phyloP scores from a whole-genome alignment of 2,329 filamentous ascomycete species.

The Cladosporium colombiae region DNA sequence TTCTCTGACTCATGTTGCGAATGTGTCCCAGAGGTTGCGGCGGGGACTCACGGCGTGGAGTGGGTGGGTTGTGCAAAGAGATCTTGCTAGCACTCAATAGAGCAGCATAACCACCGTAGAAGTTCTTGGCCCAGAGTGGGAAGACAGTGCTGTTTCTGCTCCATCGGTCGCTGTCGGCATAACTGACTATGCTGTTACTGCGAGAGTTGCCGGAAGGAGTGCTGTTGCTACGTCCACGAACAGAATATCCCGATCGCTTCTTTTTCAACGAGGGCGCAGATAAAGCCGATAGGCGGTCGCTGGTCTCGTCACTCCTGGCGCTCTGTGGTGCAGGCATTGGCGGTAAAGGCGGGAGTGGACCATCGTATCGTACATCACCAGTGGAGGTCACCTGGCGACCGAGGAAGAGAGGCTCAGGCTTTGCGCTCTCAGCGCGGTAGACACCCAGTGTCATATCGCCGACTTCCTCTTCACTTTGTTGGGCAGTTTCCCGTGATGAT shows the following conservation, averaged over 20 bases:
- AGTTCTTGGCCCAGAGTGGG: slow-evolving; percentile 40
- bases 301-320: slow-evolving; percentile 30
- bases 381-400: slow-evolving; percentile 16
- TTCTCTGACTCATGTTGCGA: slow-evolving; percentile 33
- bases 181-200: slow-evolving; percentile 34
- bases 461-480: slow-evolving; percentile 25
- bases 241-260: slow-evolving; percentile 38
- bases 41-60: slow-evolving; percentile 17
- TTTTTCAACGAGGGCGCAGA: slow-evolving; percentile 34
- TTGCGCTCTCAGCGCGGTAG: slow-evolving; percentile 35
- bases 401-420: slow-evolving; percentile 38
- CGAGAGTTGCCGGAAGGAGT: slow-evolving; percentile 34
- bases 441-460: slow-evolving; percentile 36
- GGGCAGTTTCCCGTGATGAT: slow-evolving; percentile 23
- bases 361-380: slow-evolving; percentile 30
- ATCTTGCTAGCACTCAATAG: slow-evolving; percentile 34
- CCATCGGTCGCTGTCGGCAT: slow-evolving; percentile 32
- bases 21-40: slow-evolving; percentile 21
- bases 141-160: slow-evolving; percentile 36
- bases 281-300: slow-evolving; percentile 39
- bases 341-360: slow-evolving; percentile 33
- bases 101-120: slow-evolving; percentile 34
- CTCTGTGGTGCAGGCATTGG: slow-evolving; percentile 33
- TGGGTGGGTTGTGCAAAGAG: slow-evolving; percentile 29
- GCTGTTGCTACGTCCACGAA: slow-evolving; percentile 35